phyloP scores from a whole-genome alignment of 1,139 yeast genomes.

The Yamadazyma songkhlaensis region DNA sequence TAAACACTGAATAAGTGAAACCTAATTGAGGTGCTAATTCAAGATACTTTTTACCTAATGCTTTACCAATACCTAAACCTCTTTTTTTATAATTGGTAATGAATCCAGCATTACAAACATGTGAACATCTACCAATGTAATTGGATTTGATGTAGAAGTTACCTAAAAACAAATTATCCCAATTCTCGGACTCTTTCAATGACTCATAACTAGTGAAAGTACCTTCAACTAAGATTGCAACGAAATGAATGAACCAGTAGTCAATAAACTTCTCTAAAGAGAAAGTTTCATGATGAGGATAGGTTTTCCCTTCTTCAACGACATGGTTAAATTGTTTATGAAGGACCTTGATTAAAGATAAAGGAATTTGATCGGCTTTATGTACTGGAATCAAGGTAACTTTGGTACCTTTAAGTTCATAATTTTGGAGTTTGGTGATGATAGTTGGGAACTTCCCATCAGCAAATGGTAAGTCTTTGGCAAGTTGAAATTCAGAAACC shows the following conservation, averaged over 20 bases:
- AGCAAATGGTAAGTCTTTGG: slow-evolving; percentile 35
- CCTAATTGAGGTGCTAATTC: slow-evolving; percentile 70
- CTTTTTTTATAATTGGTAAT: slow-evolving; percentile 54
- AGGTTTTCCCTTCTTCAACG: slow-evolving; percentile 50
- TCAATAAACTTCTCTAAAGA: slow-evolving; percentile 31
- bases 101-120: slow-evolving; percentile 79
- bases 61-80: slow-evolving; percentile 61
- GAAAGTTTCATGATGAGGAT: slow-evolving; percentile 35
- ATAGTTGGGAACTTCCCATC: slow-evolving; percentile 26
- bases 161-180: slow-evolving; percentile 54
- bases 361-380: slow-evolving; percentile 30
- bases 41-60: slow-evolving; percentile 59
- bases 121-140: slow-evolving; percentile 73
- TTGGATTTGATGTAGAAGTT: slow-evolving; percentile 77
- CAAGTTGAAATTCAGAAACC: slow-evolving; percentile 5
- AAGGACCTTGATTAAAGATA: slow-evolving; percentile 27
- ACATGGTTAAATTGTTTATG: slow-evolving; percentile 42
- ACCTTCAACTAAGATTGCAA: slow-evolving; percentile 45
- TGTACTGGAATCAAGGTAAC: slow-evolving; percentile 39
- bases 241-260: slow-evolving; percentile 47
- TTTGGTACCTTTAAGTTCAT: slow-evolving; percentile 23
- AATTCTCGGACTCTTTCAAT: slow-evolving; percentile 18
- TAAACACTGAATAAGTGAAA: slow-evolving; percentile 76
- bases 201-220: slow-evolving; percentile 13
- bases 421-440: slow-evolving; percentile 22